Evolutionary conservation across 306 rosid genomes (phyloP).

Genomic region (peach (Prunus persica)): Prunus_persica_NCBIv2 NC_034010.1:3541001-3541500

Average conservation of each 20-base stretch:
- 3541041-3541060: too few species aligned
- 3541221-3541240: neutral
- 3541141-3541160: neutral
- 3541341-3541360: neutral
- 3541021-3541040: too few species aligned
- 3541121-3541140: neutral
- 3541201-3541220: neutral
- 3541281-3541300: slow-evolving; percentile 9
- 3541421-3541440: neutral
- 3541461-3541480: slow-evolving; percentile 22
- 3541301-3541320: neutral
- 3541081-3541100: too few species aligned
- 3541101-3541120: neutral
- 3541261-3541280: slow-evolving; percentile 10
- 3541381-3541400: neutral
- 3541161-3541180: neutral
- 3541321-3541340: neutral
- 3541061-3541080: too few species aligned
- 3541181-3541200: neutral
- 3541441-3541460: slow-evolving; percentile 11
- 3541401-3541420: neutral
- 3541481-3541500: neutral
- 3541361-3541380: slow-evolving; percentile 6
- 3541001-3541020: too few species aligned
- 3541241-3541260: neutral